Evolutionary conservation across 306 rosid genomes (phyloP), one percentile per base, ranked within the genome.

Genomic region (Sicyos baderoa): DNA sequence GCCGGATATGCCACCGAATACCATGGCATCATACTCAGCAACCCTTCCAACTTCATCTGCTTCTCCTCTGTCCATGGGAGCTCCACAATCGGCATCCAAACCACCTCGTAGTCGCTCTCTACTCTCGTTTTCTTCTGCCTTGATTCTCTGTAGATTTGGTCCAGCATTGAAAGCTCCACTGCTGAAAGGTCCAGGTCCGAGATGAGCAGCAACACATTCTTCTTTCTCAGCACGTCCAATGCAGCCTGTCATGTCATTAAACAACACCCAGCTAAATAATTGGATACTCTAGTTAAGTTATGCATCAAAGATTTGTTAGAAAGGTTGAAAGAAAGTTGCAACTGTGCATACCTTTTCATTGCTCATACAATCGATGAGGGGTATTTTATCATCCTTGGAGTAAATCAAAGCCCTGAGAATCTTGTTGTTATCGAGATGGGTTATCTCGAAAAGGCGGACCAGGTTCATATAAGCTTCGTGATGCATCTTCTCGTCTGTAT

Each of bases 41-140:
- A 3, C 7, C 0, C 49, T 7, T 82, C 82, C 70, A 87, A 83
- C 3, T 40, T 44, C 8, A 0, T 74, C 76, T 53, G 65, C 62
- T 73, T 77, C 78, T 14, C 54, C 0, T 22, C 68, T 12, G n/a
- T 56, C 75, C 67, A 56, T 44, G 52, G 27, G 16, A 7, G 55
- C 16, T 84, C 83, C 68, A 84, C 80, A 54, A 84, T 58, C 19
- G 92, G 92, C 15, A 87, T 70, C 87, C 92, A 84, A 29, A 84
- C 83, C 42, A 87, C 19, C 68, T 87, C 92, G 50, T 79, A 87
- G 12, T 76, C 71, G 49, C 22, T 80, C 13, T 82, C 87, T 21
- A 25, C 7, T 45, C 67, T 21, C 58, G 72, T n/a, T 55, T 76
- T 48, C 4, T 77, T 85, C 1, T 19, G 54, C 79, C 78, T 79